These are phyloP conservation scores for Plasmodium fragile DNA, from an alignment of 169 alveolate species.

Conservation along the genomic window DNA sequence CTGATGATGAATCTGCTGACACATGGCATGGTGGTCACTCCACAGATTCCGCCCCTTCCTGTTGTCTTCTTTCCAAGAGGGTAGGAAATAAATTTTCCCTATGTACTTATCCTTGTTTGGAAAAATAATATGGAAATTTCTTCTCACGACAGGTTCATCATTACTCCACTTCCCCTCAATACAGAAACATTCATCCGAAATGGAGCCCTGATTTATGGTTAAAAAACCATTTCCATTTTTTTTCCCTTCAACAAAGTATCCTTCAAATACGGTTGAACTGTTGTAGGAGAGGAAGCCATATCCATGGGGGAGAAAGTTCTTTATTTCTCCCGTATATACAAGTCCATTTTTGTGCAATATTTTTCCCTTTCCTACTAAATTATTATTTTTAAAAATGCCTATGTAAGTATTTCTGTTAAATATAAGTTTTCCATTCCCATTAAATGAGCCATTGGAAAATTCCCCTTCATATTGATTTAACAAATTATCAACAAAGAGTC, in stretches of 20 bases:
- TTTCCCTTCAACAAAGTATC: slow-evolving; percentile 58
- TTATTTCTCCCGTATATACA: slow-evolving; percentile 69
- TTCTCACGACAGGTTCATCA: slow-evolving; percentile 59
- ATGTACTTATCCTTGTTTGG: slow-evolving; percentile 70
- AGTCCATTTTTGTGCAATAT: slow-evolving; percentile 53
- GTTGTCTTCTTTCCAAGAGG: neutral
- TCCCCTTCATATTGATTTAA: slow-evolving; percentile 76
- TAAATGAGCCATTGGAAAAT: slow-evolving; percentile 62
- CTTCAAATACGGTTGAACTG: slow-evolving; percentile 39
- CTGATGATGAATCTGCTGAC: slow-evolving; percentile 17
- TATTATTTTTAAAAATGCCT: slow-evolving; percentile 67
- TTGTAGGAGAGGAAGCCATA: slow-evolving; percentile 73
- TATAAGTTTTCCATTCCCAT: slow-evolving; percentile 76
- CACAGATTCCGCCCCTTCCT: slow-evolving; percentile 1
- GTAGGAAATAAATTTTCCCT: slow-evolving; percentile 50
- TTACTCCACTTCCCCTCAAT: slow-evolving; percentile 72
- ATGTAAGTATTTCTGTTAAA: slow-evolving; percentile 62
- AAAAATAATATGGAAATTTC: slow-evolving; percentile 47
- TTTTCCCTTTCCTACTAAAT: slow-evolving; percentile 73
- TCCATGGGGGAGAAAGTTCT: slow-evolving; percentile 69
- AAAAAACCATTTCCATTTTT: slow-evolving; percentile 73
- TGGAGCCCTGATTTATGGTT: slow-evolving; percentile 42
- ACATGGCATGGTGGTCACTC: slow-evolving; percentile 32
- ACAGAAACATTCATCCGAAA: slow-evolving; percentile 8
- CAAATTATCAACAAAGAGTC: slow-evolving; percentile 55